Evolutionary conservation across 257 asterid genomes (phyloP), one percentile per base, ranked within the genome.

Genomic region (Solanum medicagineum): DNA sequence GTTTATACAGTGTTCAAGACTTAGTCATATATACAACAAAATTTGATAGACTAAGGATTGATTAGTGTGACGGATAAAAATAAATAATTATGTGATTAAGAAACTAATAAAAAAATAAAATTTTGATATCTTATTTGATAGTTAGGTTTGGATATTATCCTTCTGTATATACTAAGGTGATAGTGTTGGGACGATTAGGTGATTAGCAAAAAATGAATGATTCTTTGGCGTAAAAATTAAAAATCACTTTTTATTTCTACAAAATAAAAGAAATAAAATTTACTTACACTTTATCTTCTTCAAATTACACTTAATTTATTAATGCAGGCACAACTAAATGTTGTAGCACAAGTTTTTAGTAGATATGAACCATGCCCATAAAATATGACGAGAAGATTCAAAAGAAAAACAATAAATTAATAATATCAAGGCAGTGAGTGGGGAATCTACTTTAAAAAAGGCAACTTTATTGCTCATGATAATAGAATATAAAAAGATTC

Each of bases 391-490:
- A 69, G 29, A 69, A 69, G 22, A 70, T 70, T 40, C 53, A 70
- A 70, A 70, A 70, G 53, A 17, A 69, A 69, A 68, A 55, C 20
- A 66, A 22, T 19, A 24, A 66, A 62, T 77, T 49, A 19, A 44
- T 73, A 84, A 47, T 84, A 53, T 81, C 57, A 24, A 84, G 85
- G 81, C 68, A 60, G 86, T 71, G 84, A 69, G 55, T 56, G 84
- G 87, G 87, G 89, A 87, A 85, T 87, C 86, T 81, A 17, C 89
- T 87, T 87, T 85, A 59, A 16, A 49, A 87, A 85, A 84, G 83
- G 86, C 26, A 74, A 55, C 81, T 63, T 68, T 79, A 73, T 57
- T 73, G 81, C 81, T 73, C 81, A 45, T 73, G 81, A 73, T 20
- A 20, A 44, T 73, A n/a, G 7, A 44, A 6, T 20, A 42, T 44